Percentiles rank a stretch among this genome's conserved stretches.
These are phyloP conservation scores for Piromyces sp. DNA, from an alignment of 192 early-diverging fungal species.

Conservation along the genomic window DNA sequence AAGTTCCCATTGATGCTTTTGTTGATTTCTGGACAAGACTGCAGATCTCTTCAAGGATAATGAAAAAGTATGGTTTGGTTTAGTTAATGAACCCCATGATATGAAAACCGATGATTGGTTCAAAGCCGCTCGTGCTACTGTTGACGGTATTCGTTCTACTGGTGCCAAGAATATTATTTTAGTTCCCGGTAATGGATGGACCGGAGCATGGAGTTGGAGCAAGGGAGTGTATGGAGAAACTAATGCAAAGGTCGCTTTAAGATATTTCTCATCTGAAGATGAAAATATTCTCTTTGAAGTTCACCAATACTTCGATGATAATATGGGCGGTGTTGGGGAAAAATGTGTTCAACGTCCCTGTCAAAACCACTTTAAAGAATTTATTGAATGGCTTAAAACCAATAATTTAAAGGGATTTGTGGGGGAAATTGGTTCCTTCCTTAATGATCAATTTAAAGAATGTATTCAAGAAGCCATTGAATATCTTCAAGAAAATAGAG, in stretches of 20 bases:
- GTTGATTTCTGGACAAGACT: background rate
- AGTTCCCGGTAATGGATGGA: conserved; percentile 10
- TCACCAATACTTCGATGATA: conserved; percentile 14
- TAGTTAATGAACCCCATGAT: conserved; percentile 10
- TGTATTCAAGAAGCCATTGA: background rate
- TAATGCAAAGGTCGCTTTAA: conserved; percentile 9
- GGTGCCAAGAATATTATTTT: conserved; percentile 9
- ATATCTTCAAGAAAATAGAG: conserved; percentile 4
- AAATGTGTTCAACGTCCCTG: conserved; percentile 4
- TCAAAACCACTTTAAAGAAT: background rate
- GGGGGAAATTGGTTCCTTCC: conserved; percentile 4
- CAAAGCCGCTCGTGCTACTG: conserved; percentile 2
- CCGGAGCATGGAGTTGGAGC: conserved; percentile 8
- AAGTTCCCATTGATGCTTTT: background rate
- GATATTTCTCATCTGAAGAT: conserved; percentile 5
- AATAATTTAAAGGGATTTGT: conserved; percentile 8
- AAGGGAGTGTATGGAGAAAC: background rate
- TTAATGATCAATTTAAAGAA: conserved; percentile 1
- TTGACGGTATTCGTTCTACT: conserved; percentile 13
- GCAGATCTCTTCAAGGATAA: background rate
- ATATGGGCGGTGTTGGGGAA: background rate
- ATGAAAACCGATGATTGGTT: conserved; percentile 1
- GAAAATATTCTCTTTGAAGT: conserved; percentile 14
- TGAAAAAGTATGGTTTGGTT: conserved; percentile 1
- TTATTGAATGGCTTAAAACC: conserved; percentile 5